A percentile compares a stretch with the other conserved stretches of the same genome.
Conservation (phyloP, 345 rosid species). For the Diplotaxis tenuifolia region DNA sequence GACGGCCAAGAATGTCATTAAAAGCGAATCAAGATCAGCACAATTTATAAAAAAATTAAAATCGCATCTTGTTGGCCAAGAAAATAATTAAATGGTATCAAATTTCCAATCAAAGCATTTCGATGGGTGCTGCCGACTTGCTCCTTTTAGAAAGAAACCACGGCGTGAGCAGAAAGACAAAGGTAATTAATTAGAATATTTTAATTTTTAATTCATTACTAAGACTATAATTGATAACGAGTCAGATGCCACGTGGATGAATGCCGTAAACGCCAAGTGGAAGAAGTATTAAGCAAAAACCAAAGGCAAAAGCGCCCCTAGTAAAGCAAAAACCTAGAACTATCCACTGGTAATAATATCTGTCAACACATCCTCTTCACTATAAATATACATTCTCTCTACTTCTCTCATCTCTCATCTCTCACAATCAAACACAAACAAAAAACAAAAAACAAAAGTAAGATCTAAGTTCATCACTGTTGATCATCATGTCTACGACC, state of each 20-base stretch:
- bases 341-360: not conserved
- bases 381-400: not conserved
- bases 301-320: slow-evolving; percentile 30
- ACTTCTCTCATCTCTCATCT: not conserved
- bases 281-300: slow-evolving; percentile 12
- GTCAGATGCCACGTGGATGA: slow-evolving; percentile 14
- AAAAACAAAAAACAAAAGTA: not conserved
- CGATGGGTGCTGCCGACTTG: not conserved
- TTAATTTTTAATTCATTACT: not conserved
- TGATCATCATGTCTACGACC: slow-evolving; percentile 39
- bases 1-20: not conserved
- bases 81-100: not conserved
- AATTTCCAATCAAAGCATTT: not conserved
- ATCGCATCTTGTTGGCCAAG: slow-evolving; percentile 21
- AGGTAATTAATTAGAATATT: not conserved
- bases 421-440: slow-evolving; percentile 15
- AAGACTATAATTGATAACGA: not conserved
- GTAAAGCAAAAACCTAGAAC: not conserved
- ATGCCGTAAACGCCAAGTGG: not conserved
- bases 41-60: not conserved
- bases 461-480: not conserved
- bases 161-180: slow-evolving; percentile 14
- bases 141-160: slow-evolving; percentile 16
- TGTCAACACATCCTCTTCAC: not conserved
- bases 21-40: not conserved